Percentiles rank a stretch among this genome's conserved stretches.
phyloP scores from a whole-genome alignment of 2,329 filamentous ascomycete species.

The Blastomyces percursus region DNA sequence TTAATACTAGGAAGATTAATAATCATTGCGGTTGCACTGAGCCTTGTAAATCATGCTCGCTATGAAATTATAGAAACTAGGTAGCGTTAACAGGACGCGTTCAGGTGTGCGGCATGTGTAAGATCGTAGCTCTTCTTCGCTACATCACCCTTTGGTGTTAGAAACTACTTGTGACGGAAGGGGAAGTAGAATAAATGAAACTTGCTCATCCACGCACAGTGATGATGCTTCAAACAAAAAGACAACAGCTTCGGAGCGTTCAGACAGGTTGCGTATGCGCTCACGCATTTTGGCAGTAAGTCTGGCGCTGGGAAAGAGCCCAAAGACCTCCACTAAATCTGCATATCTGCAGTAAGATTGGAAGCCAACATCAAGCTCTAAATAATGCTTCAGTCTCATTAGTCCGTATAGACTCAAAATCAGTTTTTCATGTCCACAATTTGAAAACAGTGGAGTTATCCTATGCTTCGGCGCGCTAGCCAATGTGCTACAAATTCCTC shows the following conservation, averaged over 20 bases:
- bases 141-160: background rate
- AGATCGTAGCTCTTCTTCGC: background rate
- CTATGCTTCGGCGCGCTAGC: no score
- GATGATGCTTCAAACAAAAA: background rate
- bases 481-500: no score
- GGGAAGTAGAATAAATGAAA: background rate
- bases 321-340: background rate
- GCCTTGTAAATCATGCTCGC: background rate
- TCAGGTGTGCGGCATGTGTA: background rate
- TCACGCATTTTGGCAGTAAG: background rate
- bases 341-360: background rate
- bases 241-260: background rate
- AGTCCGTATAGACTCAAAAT: background rate
- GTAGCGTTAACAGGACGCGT: background rate
- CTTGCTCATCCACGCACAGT: background rate
- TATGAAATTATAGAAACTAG: background rate
- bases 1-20: background rate
- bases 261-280: background rate
- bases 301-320: background rate
- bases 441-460: background rate
- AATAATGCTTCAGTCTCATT: background rate
- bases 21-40: background rate
- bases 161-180: background rate
- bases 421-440: background rate
- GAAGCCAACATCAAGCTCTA: background rate